Conservation (phyloP, 495 filamentous ascomycete genomes). For the Lichina pygmaea region DNA sequence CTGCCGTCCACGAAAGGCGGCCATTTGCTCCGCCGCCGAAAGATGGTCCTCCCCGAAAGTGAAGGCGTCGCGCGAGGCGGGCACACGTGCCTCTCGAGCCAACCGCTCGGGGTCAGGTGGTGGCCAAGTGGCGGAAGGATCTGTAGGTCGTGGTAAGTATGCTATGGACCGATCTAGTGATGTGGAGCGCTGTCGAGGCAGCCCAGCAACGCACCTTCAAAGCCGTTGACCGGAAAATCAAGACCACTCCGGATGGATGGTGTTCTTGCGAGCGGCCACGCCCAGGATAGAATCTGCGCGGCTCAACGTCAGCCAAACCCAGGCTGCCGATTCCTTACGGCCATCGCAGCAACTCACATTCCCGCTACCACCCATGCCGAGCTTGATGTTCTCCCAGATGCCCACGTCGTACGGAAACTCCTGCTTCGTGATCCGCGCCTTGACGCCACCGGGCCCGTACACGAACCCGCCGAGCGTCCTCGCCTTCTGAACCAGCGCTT, state of each 20-base stretch:
- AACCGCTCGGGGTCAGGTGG: constrained; percentile 74
- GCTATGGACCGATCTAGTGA: no score
- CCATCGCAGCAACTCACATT: constrained; percentile 7
- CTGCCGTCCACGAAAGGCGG: constrained; percentile 30
- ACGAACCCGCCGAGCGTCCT: constrained; percentile 28
- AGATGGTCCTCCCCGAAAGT: constrained; percentile 5
- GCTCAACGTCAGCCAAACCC: not conserved
- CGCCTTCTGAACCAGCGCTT: constrained; percentile 37
- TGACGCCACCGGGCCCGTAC: constrained; percentile 29
- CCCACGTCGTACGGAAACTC: constrained; percentile 90
- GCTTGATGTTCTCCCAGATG: constrained; percentile 47
- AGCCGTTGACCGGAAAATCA: constrained; percentile 57
- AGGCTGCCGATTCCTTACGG: not conserved
- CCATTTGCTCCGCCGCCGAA: constrained; percentile 10
- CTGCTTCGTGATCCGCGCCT: constrained; percentile 29
- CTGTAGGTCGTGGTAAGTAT: constrained; percentile 8
- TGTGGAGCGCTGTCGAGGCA: not conserved
- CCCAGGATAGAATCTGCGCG: constrained; percentile 22
- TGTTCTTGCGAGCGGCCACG: constrained; percentile 33
- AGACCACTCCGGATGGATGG: constrained; percentile 28
- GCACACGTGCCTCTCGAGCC: constrained; percentile 13
- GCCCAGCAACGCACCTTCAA: constrained; percentile 32
- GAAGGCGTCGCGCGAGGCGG: constrained; percentile 8
- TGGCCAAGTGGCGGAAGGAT: constrained; percentile 40
- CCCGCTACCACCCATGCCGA: constrained; percentile 41